Evolutionary conservation across 169 alveolate species (phyloP), one percentile per base, ranked within the genome.

Genomic region (Cryptosporidium canis): DNA sequence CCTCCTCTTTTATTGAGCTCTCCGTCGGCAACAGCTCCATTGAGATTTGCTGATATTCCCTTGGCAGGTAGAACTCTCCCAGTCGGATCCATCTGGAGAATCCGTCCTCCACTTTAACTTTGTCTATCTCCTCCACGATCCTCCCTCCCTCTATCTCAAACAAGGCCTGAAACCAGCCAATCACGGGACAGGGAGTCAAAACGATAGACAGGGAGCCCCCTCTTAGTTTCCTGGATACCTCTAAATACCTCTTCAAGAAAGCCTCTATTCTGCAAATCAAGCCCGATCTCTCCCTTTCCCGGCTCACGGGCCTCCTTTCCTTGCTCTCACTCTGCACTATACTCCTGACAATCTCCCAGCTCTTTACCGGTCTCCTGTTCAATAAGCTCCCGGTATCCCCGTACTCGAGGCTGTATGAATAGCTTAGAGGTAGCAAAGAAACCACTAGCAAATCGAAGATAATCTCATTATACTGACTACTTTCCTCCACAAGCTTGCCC

Each of bases 261-360:
- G 3, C 14, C 18, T 55, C 29, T n/a, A 31, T 70, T 16, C 39
- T 35, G 7, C 2, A 12, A 16, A 70, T 48, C 37, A 70, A n/a
- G 12, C 12, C 0, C 12, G 51, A 55, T 27, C 33, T 70, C 2
- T 31, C 41, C 1, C 29, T 51, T 27, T 35, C 53, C 33, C n/a
- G 65, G 21, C 12, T 29, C 35, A 3, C 12, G 48, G 24, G 47
- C 27, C 14, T 70, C 18, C 8, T n/a, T 41, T 24, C 27, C 29
- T 33, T n/a, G n/a, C 7, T 70, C 44, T 24, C 47, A 51, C 18
- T 70, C 33, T 29, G 31, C 1, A 45, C 66, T 18, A 70, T n/a
- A 70, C 7, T 70, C 9, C 43, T 70, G 7, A 70, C 24, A 14
- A 70, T 29, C 1, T 33, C 64, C 84, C 84, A 70, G 11, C 84